phyloP scores from a whole-genome alignment of 192 early-diverging fungal species.

The Diversispora epigaea region DNA sequence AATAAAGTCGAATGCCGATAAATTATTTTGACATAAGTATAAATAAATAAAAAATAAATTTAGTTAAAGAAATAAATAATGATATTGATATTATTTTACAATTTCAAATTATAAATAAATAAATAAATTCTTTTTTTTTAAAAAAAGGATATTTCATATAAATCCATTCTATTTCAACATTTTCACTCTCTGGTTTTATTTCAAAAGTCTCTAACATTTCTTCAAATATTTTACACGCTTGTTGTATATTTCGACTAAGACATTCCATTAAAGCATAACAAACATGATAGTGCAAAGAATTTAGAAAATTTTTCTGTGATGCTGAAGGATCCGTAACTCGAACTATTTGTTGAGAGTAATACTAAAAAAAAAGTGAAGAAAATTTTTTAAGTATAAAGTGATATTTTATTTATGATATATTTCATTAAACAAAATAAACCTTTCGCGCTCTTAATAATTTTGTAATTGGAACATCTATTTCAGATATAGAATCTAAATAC shows the following conservation, averaged over 20 bases:
- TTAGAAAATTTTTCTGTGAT: slow-evolving; percentile 29
- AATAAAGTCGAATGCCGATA: slow-evolving; percentile 36
- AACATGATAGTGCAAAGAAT: slow-evolving; percentile 29
- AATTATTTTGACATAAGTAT: slow-evolving; percentile 36
- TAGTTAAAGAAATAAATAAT: too few species aligned
- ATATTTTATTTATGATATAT: background rate
- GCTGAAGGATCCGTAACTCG: slow-evolving; percentile 35
- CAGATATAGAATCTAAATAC: slow-evolving; percentile 16
- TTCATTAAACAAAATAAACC: slow-evolving; percentile 16
- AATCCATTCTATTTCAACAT: slow-evolving; percentile 38
- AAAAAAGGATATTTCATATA: slow-evolving; percentile 41
- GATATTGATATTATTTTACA: too few species aligned
- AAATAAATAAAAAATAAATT: too few species aligned
- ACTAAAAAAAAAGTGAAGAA: slow-evolving; percentile 28
- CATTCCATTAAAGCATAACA: slow-evolving; percentile 43
- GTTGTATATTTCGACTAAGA: slow-evolving; percentile 37
- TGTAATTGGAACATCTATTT: slow-evolving; percentile 5
- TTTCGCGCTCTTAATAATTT: slow-evolving; percentile 39
- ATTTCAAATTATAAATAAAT: too few species aligned
- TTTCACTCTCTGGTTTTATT: slow-evolving; percentile 29
- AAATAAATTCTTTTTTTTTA: too few species aligned
- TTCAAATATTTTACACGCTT: slow-evolving; percentile 40
- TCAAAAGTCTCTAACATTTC: slow-evolving; percentile 28
- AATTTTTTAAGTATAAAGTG: background rate
- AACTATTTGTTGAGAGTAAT: slow-evolving; percentile 38